Evolutionary conservation across 495 filamentous ascomycete genomes (phyloP).

Genomic region (Penicillium bialowiezense): DNA sequence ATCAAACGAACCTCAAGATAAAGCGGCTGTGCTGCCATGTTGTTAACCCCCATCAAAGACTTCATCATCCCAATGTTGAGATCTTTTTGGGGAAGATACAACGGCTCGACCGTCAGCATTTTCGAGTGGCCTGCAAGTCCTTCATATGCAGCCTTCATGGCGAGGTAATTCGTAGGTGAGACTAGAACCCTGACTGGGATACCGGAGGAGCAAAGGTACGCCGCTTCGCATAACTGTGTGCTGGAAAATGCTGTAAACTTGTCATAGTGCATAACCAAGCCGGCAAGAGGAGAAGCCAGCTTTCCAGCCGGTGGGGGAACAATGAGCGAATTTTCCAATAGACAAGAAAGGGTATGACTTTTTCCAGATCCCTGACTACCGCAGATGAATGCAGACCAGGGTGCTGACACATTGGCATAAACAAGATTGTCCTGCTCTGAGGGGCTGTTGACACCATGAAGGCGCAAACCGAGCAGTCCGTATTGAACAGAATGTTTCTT

Average conservation of each 20-base stretch:
- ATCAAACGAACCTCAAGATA: conserved; percentile 55
- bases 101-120: conserved; percentile 35
- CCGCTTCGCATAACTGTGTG: conserved; percentile 60
- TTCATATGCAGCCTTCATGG: conserved; percentile 32
- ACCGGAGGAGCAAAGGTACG: conserved; percentile 52
- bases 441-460: neutral
- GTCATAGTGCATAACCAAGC: conserved; percentile 67
- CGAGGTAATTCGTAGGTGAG: conserved; percentile 55
- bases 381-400: conserved; percentile 65
- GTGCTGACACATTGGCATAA: conserved; percentile 9
- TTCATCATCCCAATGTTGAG: conserved; percentile 64
- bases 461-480: neutral
- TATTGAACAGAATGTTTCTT: neutral
- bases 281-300: conserved; percentile 53
- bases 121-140: conserved; percentile 20
- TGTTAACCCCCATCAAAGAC: conserved; percentile 63
- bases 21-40: conserved; percentile 44
- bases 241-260: conserved; percentile 51
- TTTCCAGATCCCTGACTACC: conserved; percentile 74
- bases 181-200: conserved; percentile 63
- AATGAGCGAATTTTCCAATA: conserved; percentile 54
- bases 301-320: conserved; percentile 34
- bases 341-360: conserved; percentile 64
- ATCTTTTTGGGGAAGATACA: conserved; percentile 54
- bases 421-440: neutral